A percentile compares a stretch with the other conserved stretches of the same genome.
Evolutionary conservation across 352 stramenopile species (phyloP).

Genomic region (Saprolegnia diclina): DNA sequence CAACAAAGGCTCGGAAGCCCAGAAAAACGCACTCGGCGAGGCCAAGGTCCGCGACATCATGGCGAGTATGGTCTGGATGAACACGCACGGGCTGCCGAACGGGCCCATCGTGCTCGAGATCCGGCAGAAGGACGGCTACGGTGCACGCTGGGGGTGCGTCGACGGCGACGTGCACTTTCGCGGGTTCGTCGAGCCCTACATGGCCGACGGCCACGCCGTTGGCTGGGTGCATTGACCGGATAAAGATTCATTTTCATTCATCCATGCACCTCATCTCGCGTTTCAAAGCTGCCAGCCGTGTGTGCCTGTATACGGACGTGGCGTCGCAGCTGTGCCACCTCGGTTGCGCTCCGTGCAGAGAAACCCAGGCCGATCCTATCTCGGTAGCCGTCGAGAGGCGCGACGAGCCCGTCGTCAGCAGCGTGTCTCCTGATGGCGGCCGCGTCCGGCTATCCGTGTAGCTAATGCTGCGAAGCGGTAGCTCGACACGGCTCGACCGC

Average conservation of each 20-base stretch:
- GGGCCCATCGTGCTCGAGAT: conserved; percentile 65
- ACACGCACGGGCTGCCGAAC: conserved; percentile 72
- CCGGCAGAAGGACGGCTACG: conserved; percentile 60
- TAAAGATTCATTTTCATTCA: conserved; percentile 9
- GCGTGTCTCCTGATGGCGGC: too few species aligned
- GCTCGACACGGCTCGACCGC: too few species aligned
- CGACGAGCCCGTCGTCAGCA: too few species aligned
- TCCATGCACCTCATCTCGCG: too few species aligned
- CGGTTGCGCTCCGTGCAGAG: too few species aligned
- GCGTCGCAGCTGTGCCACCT: too few species aligned
- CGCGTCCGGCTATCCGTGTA: too few species aligned
- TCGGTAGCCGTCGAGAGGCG: too few species aligned
- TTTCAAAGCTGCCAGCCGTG: not conserved
- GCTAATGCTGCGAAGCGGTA: too few species aligned
- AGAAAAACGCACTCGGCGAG: conserved; percentile 57
- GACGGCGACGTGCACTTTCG: conserved; percentile 44
- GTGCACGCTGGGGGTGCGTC: conserved; percentile 58
- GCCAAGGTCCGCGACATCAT: conserved; percentile 48
- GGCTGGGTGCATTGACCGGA: conserved; percentile 54
- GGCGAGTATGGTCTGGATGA: conserved; percentile 64
- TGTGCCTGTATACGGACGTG: too few species aligned
- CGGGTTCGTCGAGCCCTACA: conserved; percentile 79
- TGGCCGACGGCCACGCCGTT: conserved; percentile 65
- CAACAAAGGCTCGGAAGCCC: conserved; percentile 55
- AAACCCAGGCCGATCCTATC: too few species aligned